Percentiles rank a stretch among this genome's conserved stretches.
Evolutionary conservation across 345 rosid species (phyloP).

Genomic region (Draba incana): DNA sequence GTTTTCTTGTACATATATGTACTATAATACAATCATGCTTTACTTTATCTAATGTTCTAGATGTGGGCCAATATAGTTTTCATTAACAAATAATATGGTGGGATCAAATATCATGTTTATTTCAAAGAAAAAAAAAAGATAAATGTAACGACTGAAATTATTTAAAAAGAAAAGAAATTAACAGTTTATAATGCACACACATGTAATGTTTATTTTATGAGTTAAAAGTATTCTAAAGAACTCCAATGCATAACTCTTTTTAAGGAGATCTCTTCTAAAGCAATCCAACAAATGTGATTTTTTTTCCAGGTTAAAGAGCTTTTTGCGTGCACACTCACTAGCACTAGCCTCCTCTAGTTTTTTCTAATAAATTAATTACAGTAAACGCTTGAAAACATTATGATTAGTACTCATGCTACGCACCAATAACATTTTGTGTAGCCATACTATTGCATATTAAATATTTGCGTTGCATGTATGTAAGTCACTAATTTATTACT

Average conservation of each 20-base stretch:
- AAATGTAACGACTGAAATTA: neutral
- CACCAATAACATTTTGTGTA: conserved; percentile 3
- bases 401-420: conserved; percentile 35
- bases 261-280: conserved; percentile 41
- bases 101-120: conserved; percentile 19
- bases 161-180: conserved; percentile 6
- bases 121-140: conserved; percentile 24
- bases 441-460: conserved; percentile 3
- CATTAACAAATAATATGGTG: conserved; percentile 31
- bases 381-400: conserved; percentile 21
- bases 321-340: conserved; percentile 34
- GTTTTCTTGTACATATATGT: neutral
- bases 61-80: conserved; percentile 30
- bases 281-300: conserved; percentile 32
- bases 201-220: conserved; percentile 26
- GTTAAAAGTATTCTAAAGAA: conserved; percentile 16
- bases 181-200: conserved; percentile 30
- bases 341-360: conserved; percentile 12
- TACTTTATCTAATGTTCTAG: conserved; percentile 22
- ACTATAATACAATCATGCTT: neutral
- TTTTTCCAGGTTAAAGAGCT: conserved; percentile 35
- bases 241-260: conserved; percentile 27
- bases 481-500: conserved; percentile 21
- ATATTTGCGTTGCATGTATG: conserved; percentile 29
- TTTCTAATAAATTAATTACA: conserved; percentile 20